Conservation (phyloP, 139 green algal species). For the Chlamydomonas applanata region DNA sequence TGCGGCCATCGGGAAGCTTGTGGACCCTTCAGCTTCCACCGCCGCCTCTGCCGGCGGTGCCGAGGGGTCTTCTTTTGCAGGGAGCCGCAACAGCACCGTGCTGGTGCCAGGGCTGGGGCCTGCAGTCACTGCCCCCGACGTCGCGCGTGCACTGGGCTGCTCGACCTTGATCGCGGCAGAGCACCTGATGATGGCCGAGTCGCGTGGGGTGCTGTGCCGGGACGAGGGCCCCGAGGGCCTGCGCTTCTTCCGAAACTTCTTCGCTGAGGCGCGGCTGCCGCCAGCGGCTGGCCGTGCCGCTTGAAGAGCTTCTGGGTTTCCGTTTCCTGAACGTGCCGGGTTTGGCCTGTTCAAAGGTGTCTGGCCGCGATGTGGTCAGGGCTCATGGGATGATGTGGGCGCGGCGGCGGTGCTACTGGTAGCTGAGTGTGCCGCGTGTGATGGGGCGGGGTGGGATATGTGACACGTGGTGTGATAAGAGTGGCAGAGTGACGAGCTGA, state of each 20-base stretch:
- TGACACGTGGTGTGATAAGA: too few species aligned
- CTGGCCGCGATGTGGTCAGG: too few species aligned
- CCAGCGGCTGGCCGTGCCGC: too few species aligned
- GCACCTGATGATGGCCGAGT: conserved; percentile 83
- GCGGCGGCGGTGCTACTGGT: too few species aligned
- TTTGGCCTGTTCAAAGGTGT: too few species aligned
- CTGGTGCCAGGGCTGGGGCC: too few species aligned
- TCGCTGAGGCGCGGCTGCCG: conserved; percentile 26
- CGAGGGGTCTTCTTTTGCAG: neutral
- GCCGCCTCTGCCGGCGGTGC: neutral
- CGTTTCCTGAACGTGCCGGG: too few species aligned
- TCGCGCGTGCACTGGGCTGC: conserved; percentile 48
- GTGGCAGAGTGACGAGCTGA: too few species aligned
- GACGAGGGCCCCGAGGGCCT: conserved; percentile 88
- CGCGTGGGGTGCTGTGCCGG: conserved; percentile 74
- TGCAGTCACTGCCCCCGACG: conserved; percentile 50
- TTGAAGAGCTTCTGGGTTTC: too few species aligned
- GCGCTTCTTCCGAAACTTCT: conserved; percentile 90
- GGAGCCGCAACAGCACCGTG: conserved; percentile 10
- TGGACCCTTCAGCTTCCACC: conserved; percentile 4
- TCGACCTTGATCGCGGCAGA: conserved; percentile 69
- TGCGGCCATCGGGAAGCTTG: conserved; percentile 30
- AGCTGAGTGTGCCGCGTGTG: too few species aligned
- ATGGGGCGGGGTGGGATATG: too few species aligned
- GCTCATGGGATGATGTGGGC: too few species aligned